Evolutionary conservation across 2,329 filamentous ascomycete species (phyloP).

Genomic region (Epichloe sibirici): DNA sequence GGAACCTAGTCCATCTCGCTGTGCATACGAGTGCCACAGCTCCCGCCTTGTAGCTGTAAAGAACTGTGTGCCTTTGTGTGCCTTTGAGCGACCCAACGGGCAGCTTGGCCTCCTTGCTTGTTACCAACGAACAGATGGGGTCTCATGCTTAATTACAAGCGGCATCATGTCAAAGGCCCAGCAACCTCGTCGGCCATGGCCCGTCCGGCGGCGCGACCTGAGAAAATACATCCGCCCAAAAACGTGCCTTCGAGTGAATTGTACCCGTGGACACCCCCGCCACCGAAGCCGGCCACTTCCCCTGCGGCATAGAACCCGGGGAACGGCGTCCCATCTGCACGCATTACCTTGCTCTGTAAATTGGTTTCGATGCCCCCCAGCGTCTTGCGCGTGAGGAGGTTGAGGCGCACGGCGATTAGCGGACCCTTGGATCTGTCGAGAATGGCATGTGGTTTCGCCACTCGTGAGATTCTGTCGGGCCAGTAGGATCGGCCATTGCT

Average conservation of each 20-base stretch:
- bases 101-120: no score
- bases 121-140: no score
- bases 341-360: slow-evolving; percentile 42
- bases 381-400: slow-evolving; percentile 48
- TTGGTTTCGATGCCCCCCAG: slow-evolving; percentile 51
- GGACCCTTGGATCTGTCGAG: slow-evolving; percentile 43
- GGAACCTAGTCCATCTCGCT: no score
- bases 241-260: slow-evolving; percentile 51
- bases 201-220: slow-evolving; percentile 42
- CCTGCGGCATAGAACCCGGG: slow-evolving; percentile 47
- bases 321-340: slow-evolving; percentile 33
- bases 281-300: slow-evolving; percentile 48
- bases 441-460: slow-evolving; percentile 41
- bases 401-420: slow-evolving; percentile 47
- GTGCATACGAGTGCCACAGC: no score
- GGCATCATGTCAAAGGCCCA: background rate
- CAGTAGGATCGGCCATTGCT: slow-evolving; percentile 43
- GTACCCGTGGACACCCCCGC: slow-evolving; percentile 50
- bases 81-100: no score
- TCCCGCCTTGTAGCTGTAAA: no score
- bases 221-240: slow-evolving; percentile 51
- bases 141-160: background rate
- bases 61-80: no score
- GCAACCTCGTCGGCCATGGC: slow-evolving; percentile 37
- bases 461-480: slow-evolving; percentile 37